Evolutionary conservation across 2,329 filamentous ascomycete species (phyloP), one percentile per base, ranked within the genome.

Genomic region (Seiridium unicorne): DNA sequence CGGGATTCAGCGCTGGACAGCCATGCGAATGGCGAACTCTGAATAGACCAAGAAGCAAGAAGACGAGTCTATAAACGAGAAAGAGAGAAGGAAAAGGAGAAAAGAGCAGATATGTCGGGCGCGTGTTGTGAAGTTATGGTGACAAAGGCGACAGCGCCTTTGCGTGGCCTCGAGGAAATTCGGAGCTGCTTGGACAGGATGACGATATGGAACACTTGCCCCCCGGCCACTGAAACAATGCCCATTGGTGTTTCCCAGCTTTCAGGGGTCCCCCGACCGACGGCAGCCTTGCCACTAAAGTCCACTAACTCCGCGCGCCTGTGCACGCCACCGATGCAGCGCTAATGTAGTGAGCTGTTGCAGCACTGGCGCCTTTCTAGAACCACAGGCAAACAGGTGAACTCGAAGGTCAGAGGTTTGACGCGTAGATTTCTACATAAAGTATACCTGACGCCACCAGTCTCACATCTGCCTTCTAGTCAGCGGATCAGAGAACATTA

Each of bases 231-330:
- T 57, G 54, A 57, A 57, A 57, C 54, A 47, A 57, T 47, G 54
- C 42, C 32, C 40, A 57, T 57, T 57, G 42, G 46, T 38, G n/a
- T 9, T 9, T 51, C 10, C 8, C 36, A 38, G 55, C 4, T 35
- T 44, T 44, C 46, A 49, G 44, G 46, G 46, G 31, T 46, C 32
- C 31, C 32, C 44, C 54, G 13, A 26, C 31, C 9, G 13, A 8
- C 26, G 10, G 18, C 38, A 35, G 47, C 57, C 40, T 59, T 53
- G 44, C 46, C 57, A 46, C 54, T 62, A 63, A 65, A 64, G 53
- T 62, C 63, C 63, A 62, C 60, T 63, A 58, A 65, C 59, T 47
- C 64, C 64, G 63, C 60, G 35, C 49, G 11, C 46, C 60, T 63
- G 40, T 64, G 60, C 38, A 61, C 63, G 32, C 31, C 34, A 32